A percentile compares a stretch with the other conserved stretches of the same genome.
phyloP scores from a whole-genome alignment of 441 rosid genomes.

The Euphorbia corollata region DNA sequence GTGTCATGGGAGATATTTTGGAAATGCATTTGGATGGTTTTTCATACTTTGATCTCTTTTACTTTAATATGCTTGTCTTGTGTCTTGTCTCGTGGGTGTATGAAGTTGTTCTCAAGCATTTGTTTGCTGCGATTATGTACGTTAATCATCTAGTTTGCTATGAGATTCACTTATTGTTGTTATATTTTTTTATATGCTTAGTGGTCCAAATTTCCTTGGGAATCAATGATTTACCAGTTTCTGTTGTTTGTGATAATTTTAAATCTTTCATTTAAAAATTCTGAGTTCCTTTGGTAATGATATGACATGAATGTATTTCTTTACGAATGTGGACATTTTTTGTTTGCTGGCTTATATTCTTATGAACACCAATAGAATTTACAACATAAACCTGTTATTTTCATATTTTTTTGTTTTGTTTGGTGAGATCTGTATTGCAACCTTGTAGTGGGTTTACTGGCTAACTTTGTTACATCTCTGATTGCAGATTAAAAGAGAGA shows the following conservation, averaged over 20 bases:
- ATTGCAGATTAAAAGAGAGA: conserved; percentile 92
- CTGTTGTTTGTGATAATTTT: background rate
- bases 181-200: background rate
- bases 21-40: background rate
- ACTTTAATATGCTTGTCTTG: background rate
- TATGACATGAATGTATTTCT: background rate
- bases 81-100: background rate
- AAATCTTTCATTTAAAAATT: background rate
- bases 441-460: background rate
- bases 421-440: background rate
- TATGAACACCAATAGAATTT: background rate
- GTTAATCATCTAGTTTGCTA: background rate
- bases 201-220: background rate
- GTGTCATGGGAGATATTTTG: background rate
- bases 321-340: background rate
- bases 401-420: background rate
- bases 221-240: background rate
- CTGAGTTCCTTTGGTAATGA: background rate
- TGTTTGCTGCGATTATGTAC: background rate
- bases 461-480: conserved; percentile 11
- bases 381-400: background rate
- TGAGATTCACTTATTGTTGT: background rate
- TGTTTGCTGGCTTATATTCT: background rate
- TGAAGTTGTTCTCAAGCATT: background rate
- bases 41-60: background rate